A percentile compares a stretch with the other conserved stretches of the same genome.
Conservation (phyloP, 2,329 filamentous ascomycete species). For the Colletotrichum sp. region DNA sequence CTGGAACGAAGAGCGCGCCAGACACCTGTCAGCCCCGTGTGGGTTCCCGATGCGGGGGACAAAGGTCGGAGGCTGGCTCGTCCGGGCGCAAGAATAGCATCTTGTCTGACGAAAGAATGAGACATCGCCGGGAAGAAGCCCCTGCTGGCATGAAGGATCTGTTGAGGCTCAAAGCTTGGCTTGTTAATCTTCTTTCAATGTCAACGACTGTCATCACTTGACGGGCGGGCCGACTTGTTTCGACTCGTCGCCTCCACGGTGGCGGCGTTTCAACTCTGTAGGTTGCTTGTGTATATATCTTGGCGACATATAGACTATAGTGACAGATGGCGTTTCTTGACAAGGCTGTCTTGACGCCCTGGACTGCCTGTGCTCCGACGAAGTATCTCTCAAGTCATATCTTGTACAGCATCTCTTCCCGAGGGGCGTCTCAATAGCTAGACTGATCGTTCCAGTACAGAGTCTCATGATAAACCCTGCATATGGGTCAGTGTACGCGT, state of each 20-base stretch:
- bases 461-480: conserved; percentile 48
- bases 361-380: background rate
- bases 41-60: background rate
- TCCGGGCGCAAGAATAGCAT: background rate
- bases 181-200: background rate
- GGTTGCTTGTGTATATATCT: conserved; percentile 8
- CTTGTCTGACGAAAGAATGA: background rate
- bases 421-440: conserved; percentile 38
- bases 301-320: conserved; percentile 1
- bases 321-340: conserved; percentile 13
- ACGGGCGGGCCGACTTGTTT: conserved; percentile 14
- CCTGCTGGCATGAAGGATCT: conserved; percentile 5
- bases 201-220: conserved; percentile 4
- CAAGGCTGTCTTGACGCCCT: background rate
- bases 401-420: background rate
- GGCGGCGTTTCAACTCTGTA: conserved; percentile 14
- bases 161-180: conserved; percentile 19
- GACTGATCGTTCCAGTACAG: conserved; percentile 58
- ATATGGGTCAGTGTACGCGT: background rate
- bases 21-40: background rate
- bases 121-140: background rate
- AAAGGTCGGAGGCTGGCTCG: conserved; percentile 1
- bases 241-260: background rate
- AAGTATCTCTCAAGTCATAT: background rate
- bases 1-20: conserved; percentile 15